Conservation (phyloP, 371 early-diverging fungal species). For the Chytridiales sp. region DNA sequence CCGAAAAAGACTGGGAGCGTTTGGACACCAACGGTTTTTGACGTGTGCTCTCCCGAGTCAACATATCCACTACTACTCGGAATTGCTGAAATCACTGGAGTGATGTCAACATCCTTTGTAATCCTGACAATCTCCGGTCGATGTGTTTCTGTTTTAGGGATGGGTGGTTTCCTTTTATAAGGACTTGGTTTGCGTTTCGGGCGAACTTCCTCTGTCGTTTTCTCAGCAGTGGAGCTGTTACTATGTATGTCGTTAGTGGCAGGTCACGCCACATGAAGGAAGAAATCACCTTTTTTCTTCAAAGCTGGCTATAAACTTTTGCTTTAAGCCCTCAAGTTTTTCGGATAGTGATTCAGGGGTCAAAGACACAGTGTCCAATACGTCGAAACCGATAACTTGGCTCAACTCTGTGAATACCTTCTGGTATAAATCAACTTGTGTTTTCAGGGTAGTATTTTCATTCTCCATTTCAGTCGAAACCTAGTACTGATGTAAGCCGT, state of each 20-base stretch:
- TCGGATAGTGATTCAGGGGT: no score
- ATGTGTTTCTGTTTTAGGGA: background rate
- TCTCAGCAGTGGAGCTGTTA: background rate
- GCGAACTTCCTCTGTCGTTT: background rate
- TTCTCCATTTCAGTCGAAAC: no score
- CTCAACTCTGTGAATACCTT: no score
- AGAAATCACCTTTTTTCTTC: conserved; percentile 1
- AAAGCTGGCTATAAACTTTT: no score
- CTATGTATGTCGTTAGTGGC: background rate
- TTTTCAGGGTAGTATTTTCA: no score
- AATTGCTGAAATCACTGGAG: conserved; percentile 20
- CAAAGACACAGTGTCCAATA: no score
- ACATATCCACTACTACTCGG: conserved; percentile 6
- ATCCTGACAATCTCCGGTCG: background rate
- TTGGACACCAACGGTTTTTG: conserved; percentile 23
- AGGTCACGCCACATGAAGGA: background rate
- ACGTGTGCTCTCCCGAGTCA: background rate
- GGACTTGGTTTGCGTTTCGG: background rate
- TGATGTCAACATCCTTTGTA: conserved; percentile 15
- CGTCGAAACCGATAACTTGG: no score
- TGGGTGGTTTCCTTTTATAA: conserved; percentile 7
- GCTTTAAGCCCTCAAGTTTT: no score
- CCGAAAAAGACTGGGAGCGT: conserved; percentile 21
- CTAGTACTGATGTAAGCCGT: background rate
- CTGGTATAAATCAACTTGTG: no score